Percentiles rank a stretch among this genome's conserved stretches.
These are phyloP conservation scores for Artemisia princeps DNA, from an alignment of 140 eudicot genomes.

Conservation along the genomic window DNA sequence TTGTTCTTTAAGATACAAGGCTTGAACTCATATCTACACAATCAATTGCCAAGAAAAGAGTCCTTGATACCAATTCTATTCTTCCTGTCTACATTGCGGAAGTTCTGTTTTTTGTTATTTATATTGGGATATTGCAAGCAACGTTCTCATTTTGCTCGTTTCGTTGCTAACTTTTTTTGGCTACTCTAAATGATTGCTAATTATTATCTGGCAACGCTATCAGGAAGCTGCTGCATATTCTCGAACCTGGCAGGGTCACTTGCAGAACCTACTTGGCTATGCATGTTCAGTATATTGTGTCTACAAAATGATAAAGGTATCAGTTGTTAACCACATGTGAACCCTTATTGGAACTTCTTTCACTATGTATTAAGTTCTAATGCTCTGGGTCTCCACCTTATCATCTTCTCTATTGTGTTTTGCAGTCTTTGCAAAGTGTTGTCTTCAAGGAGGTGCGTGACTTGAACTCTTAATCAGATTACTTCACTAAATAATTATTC, in stretches of 20 bases:
- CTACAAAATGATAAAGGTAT: slow-evolving; percentile 91
- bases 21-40: background rate
- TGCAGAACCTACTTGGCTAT: slow-evolving; percentile 91
- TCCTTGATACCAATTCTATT: too few species aligned
- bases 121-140: slow-evolving; percentile 3
- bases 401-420: slow-evolving; percentile 27
- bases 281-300: slow-evolving; percentile 95
- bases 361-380: too few species aligned
- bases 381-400: background rate
- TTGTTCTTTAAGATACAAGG: slow-evolving; percentile 4
- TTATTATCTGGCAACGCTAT: slow-evolving; percentile 5
- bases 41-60: background rate
- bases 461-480: too few species aligned
- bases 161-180: slow-evolving; percentile 16
- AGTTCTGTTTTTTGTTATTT: background rate
- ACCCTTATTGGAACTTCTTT: background rate
- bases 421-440: slow-evolving; percentile 97
- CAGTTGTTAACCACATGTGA: background rate
- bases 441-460: slow-evolving; percentile 48
- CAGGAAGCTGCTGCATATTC: slow-evolving; percentile 99
- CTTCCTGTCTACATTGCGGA: background rate
- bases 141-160: slow-evolving; percentile 1
- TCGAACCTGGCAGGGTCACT: slow-evolving; percentile 96
- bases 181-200: slow-evolving; percentile 1
- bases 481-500: too few species aligned